Conservation (phyloP, 257 asterid genomes). For the Ilex aquifolium region DNA sequence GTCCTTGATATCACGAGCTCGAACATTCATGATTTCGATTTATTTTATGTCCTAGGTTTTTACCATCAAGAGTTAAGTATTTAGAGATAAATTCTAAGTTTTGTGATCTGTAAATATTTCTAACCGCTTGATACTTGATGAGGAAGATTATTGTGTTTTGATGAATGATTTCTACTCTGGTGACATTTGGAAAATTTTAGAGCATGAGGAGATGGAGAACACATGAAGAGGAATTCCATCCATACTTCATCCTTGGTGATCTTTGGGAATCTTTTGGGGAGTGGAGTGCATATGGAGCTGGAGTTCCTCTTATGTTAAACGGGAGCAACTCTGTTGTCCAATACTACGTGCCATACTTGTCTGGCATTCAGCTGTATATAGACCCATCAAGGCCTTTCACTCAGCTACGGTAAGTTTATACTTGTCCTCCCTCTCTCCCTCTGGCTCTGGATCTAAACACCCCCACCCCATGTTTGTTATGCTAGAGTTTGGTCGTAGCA, state of each 20-base stretch:
- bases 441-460: too few relatives aligned
- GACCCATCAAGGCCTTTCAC: constrained; percentile 47
- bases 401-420: constrained; percentile 42
- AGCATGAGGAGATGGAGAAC: constrained; percentile 55
- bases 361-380: constrained; percentile 78
- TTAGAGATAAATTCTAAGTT: too few relatives aligned
- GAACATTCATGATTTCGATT: too few relatives aligned
- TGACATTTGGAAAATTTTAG: constrained; percentile 37
- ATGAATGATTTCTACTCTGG: constrained; percentile 3
- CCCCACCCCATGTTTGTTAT: too few relatives aligned
- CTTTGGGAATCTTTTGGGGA: constrained; percentile 94
- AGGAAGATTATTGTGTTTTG: too few relatives aligned
- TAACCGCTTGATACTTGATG: too few relatives aligned
- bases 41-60: too few relatives aligned
- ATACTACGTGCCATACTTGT: constrained; percentile 83
- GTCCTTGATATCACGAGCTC: too few relatives aligned
- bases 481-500: too few relatives aligned
- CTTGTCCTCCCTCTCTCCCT: not conserved
- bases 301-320: constrained; percentile 72
- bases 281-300: constrained; percentile 97
- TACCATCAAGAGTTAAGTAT: too few relatives aligned
- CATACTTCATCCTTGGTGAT: constrained; percentile 77
- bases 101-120: too few relatives aligned
- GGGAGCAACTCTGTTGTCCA: constrained; percentile 74
- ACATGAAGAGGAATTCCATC: constrained; percentile 44